These are phyloP conservation scores for Ophiostoma sp. DNA, from an alignment of 2,329 filamentous ascomycete species.

Conservation along the genomic window DNA sequence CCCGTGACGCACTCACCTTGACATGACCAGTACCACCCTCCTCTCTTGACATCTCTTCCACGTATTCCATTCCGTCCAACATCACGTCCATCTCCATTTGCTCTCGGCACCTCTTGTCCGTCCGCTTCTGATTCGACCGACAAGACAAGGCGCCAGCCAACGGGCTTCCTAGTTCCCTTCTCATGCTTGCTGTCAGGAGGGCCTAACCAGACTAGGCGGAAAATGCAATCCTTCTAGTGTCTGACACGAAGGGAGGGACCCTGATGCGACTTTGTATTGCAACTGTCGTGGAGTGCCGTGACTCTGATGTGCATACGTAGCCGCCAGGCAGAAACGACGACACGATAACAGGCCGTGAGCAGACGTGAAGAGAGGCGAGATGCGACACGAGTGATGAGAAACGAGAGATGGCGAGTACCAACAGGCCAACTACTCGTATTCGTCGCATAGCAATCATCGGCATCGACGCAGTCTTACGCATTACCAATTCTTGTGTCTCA, in stretches of 20 bases:
- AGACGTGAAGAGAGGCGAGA: not conserved
- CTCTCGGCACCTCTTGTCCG: not conserved
- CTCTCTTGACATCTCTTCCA: not conserved
- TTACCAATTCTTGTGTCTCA: not conserved
- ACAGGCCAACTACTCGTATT: not conserved
- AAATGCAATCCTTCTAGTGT: not conserved
- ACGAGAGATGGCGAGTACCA: not conserved
- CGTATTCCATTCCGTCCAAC: not conserved
- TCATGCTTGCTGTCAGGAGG: not conserved
- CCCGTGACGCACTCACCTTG: too few species aligned
- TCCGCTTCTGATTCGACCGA: not conserved
- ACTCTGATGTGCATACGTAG: conserved; percentile 3
- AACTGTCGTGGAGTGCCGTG: not conserved
- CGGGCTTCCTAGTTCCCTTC: not conserved
- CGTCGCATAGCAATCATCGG: not conserved
- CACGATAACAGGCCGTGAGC: conserved; percentile 1
- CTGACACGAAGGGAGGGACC: not conserved
- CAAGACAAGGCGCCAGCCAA: not conserved
- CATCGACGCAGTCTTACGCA: not conserved
- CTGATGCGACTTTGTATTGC: conserved; percentile 2
- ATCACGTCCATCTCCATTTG: not conserved
- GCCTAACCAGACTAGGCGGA: not conserved
- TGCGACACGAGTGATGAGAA: not conserved
- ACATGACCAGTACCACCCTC: too few species aligned
- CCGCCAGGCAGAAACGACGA: not conserved